Percentiles rank a stretch among this genome's conserved stretches.
These are phyloP conservation scores for Lunularia cruciata DNA, from an alignment of 225 moss, liverwort and hornwort genomes.

Conservation along the genomic window DNA sequence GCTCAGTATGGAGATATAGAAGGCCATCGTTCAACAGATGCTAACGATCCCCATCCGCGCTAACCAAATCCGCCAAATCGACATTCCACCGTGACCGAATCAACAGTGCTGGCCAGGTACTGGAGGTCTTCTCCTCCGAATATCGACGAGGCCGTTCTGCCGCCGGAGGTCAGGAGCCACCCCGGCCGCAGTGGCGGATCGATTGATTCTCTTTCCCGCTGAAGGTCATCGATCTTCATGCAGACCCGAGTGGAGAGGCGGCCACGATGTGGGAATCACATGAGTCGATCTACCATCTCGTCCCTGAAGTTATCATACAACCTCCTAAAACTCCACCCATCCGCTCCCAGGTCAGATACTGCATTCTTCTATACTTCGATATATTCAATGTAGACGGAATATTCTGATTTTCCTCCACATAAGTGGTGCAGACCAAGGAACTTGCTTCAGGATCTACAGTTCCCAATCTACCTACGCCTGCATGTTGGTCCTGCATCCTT, in stretches of 20 bases:
- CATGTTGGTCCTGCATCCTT: no score
- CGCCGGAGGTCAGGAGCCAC: not conserved
- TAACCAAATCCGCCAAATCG: not conserved
- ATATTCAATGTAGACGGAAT: no score
- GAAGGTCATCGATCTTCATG: not conserved
- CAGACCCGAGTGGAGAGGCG: not conserved
- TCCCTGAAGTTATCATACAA: conserved; percentile 27
- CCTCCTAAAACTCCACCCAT: conserved; percentile 50
- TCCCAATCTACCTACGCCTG: no score
- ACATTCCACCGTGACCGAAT: not conserved
- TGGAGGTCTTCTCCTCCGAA: no score
- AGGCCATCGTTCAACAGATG: not conserved
- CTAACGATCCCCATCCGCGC: not conserved
- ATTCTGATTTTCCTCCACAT: no score
- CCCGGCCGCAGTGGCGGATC: not conserved
- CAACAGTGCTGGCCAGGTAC: no score
- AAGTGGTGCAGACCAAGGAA: no score
- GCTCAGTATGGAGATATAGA: not conserved
- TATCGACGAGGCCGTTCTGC: not conserved
- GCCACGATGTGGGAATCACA: conserved; percentile 47
- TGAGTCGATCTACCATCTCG: conserved; percentile 40
- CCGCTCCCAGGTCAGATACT: conserved; percentile 38
- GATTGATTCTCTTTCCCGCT: not conserved
- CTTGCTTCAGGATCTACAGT: no score
- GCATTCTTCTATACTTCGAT: no score